Conservation (phyloP, 2,329 filamentous ascomycete genomes). For the Clonostachys solani region DNA sequence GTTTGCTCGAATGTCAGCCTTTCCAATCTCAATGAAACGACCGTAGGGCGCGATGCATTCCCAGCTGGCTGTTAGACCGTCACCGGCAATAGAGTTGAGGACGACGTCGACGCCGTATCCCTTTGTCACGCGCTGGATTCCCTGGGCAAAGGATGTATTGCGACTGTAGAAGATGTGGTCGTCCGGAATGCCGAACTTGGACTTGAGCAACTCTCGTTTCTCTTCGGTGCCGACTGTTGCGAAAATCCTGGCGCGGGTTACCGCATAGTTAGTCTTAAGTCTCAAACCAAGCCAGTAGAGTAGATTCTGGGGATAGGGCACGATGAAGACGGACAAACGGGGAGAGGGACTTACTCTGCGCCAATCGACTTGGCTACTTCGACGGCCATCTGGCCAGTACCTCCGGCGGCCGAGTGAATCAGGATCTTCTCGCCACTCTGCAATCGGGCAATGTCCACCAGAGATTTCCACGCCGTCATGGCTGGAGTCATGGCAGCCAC, state of each 20-base stretch:
- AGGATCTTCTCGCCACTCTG: conserved; percentile 12
- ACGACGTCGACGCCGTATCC: conserved; percentile 25
- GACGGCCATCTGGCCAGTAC: conserved; percentile 25
- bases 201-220: conserved; percentile 20
- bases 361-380: conserved; percentile 16
- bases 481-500: conserved; percentile 25
- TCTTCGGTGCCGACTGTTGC: conserved; percentile 11
- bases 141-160: conserved; percentile 16
- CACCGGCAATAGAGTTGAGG: conserved; percentile 22
- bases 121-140: conserved; percentile 15
- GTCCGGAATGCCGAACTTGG: conserved; percentile 15
- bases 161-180: conserved; percentile 23
- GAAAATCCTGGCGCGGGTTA: conserved; percentile 7
- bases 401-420: conserved; percentile 24
- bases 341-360: no score
- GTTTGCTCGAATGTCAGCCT: conserved; percentile 15
- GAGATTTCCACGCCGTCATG: conserved; percentile 19
- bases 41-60: conserved; percentile 25
- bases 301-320: no score
- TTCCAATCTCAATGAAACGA: conserved; percentile 27
- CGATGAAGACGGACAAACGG: no score
- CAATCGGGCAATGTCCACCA: conserved; percentile 3
- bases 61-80: conserved; percentile 21
- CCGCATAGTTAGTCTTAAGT: no score
- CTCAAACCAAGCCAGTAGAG: no score